Base-by-base conservation (phyloP, 768 basidiomycete species). In the Naganishia kalamii region DNA sequence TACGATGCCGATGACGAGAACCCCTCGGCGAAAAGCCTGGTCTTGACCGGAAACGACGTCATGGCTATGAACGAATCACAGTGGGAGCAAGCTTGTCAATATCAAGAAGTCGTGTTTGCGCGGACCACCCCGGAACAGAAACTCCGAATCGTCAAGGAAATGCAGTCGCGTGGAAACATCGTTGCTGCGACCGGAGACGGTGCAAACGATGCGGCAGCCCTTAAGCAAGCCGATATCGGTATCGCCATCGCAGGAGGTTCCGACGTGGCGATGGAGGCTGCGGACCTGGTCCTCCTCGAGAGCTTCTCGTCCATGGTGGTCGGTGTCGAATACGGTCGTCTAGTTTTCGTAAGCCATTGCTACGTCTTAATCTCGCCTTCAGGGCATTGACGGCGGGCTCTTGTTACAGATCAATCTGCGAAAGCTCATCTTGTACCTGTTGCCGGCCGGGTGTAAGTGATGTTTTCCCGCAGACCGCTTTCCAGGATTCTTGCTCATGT, bases 121-220 rank as follows among this genome's bases (percentile, higher is more conserved):
- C 80, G 86, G 5, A 85, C 85, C 1, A 83, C 82, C 0, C 85
- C 86, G 0, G 83, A 86, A 70, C 85, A 86, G 75, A 87, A 87
- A 71, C 76, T 86, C 0, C 81, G 82, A 13, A 87, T 87, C 67
- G 86, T 87, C 30, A 83, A 84, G 63, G 80, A 82, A 37, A 81
- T 85, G 68, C 84, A 86, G 72, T 75, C 74, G 10, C 76, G 81
- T 3, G 82, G 81, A 2, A 81, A 81, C 68, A 81, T 83, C 1
- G 85, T 86, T 5, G 85, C 84, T 1, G 85, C 86, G 65, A 87
- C 86, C 4, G 86, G 86, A 2, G 86, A 87, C 71, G 86, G 86
- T 30, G 77, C 75, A n/a, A 77, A 77, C 60, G 76, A 77, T 57
- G 74, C 75, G 8, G 83, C 85, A 0, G 82, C 85, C 2, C 76